These are phyloP conservation scores for Exutisphaerella laricina DNA, from an alignment of 2,329 filamentous ascomycete species.

Conservation along the genomic window DNA sequence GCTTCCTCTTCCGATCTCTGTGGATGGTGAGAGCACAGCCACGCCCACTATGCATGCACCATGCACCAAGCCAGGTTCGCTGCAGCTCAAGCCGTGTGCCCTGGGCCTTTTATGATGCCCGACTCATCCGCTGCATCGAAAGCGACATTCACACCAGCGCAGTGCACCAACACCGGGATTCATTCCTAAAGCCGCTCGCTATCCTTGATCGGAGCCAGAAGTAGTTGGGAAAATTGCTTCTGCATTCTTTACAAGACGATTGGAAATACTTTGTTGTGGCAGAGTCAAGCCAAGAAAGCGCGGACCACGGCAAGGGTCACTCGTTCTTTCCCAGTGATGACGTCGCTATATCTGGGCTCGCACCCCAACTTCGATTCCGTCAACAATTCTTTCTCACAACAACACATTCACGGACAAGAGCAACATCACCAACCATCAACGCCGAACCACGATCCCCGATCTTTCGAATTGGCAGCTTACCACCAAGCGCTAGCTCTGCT, in stretches of 20 bases:
- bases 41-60: no score
- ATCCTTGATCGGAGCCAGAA: neutral
- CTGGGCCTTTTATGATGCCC: no score
- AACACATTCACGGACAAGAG: constrained; percentile 2
- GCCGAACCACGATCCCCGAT: constrained; percentile 9
- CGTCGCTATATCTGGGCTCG: no score
- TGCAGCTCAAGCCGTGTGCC: no score
- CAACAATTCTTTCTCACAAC: constrained; percentile 3
- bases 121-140: constrained; percentile 4
- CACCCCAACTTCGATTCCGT: no score
- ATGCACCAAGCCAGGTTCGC: no score
- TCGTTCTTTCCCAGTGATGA: no score
- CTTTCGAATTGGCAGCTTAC: constrained; percentile 12
- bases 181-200: constrained; percentile 8
- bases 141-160: no score
- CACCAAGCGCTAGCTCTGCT: constrained; percentile 16
- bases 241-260: neutral
- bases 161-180: neutral
- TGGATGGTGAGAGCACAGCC: no score
- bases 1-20: no score
- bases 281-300: no score
- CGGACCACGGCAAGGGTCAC: no score
- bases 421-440: constrained; percentile 5
- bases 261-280: neutral
- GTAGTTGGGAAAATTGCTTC: neutral